A percentile compares a stretch with the other conserved stretches of the same genome.
These are phyloP conservation scores for Plasmodium vinckei DNA, from an alignment of 169 alveolate genomes.

Conservation along the genomic window DNA sequence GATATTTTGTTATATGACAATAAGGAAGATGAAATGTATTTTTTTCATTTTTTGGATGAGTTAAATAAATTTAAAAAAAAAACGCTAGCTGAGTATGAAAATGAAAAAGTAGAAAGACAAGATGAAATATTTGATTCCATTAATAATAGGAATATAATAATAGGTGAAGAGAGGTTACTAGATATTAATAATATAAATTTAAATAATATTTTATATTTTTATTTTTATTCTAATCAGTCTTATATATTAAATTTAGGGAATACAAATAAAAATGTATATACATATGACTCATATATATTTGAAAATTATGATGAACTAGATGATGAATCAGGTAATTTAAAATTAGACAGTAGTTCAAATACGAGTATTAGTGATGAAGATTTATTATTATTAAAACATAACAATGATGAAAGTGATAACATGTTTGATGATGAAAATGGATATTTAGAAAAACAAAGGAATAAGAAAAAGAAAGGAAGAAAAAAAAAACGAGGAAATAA, in stretches of 20 bases:
- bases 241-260: not conserved
- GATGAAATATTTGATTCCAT: slow-evolving; percentile 6
- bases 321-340: not conserved
- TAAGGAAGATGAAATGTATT: not conserved
- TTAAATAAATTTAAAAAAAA: slow-evolving; percentile 25
- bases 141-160: slow-evolving; percentile 6
- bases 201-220: slow-evolving; percentile 39
- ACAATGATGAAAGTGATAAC: slow-evolving; percentile 2
- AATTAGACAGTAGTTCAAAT: not conserved
- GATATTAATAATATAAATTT: slow-evolving; percentile 44
- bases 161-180: slow-evolving; percentile 41
- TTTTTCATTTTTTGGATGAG: slow-evolving; percentile 21
- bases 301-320: slow-evolving; percentile 1
- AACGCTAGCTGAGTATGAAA: not conserved
- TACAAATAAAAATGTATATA: slow-evolving; percentile 8
- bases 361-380: slow-evolving; percentile 66
- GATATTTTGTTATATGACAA: slow-evolving; percentile 14
- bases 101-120: not conserved
- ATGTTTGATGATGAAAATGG: not conserved
- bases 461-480: not conserved
- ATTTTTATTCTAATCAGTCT: slow-evolving; percentile 52
- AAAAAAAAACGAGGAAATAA: not conserved
- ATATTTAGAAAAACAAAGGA: not conserved
- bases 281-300: slow-evolving; percentile 70
- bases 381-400: slow-evolving; percentile 21